Evolutionary conservation across 805 yeast species (phyloP).

Genomic region (Starmerella stellata): DNA sequence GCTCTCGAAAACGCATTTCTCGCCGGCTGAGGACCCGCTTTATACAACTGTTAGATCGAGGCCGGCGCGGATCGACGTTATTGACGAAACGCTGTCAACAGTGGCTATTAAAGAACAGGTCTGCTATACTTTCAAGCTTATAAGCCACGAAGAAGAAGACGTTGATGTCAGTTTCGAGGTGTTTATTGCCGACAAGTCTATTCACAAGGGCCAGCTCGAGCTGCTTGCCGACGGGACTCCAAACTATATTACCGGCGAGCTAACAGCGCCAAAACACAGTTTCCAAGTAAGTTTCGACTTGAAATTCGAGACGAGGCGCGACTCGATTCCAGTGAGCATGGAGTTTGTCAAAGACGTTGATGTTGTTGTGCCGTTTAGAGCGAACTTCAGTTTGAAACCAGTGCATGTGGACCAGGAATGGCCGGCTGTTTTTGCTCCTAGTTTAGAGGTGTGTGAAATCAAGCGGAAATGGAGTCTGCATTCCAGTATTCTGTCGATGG

Average conservation of each 20-base stretch:
- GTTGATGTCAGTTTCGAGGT: constrained; percentile 12
- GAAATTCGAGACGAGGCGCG: constrained; percentile 15
- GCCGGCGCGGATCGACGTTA: constrained; percentile 18
- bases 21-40: constrained; percentile 2
- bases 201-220: not conserved
- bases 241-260: constrained; percentile 1
- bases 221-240: not conserved
- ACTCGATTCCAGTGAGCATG: constrained; percentile 18
- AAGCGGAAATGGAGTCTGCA: constrained; percentile 23
- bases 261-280: constrained; percentile 6
- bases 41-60: constrained; percentile 16
- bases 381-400: constrained; percentile 24
- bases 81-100: constrained; percentile 9
- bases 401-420: constrained; percentile 21
- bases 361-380: constrained; percentile 24
- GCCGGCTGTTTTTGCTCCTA: constrained; percentile 25
- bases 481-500: constrained; percentile 19
- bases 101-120: constrained; percentile 19
- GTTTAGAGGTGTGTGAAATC: constrained; percentile 19
- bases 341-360: constrained; percentile 17
- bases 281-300: constrained; percentile 9
- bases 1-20: constrained; percentile 7
- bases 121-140: constrained; percentile 8
- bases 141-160: constrained; percentile 18
- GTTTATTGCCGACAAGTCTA: not conserved